Base-by-base conservation (phyloP, 768 basidiomycete genomes). In the Mycena indigotica region DNA sequence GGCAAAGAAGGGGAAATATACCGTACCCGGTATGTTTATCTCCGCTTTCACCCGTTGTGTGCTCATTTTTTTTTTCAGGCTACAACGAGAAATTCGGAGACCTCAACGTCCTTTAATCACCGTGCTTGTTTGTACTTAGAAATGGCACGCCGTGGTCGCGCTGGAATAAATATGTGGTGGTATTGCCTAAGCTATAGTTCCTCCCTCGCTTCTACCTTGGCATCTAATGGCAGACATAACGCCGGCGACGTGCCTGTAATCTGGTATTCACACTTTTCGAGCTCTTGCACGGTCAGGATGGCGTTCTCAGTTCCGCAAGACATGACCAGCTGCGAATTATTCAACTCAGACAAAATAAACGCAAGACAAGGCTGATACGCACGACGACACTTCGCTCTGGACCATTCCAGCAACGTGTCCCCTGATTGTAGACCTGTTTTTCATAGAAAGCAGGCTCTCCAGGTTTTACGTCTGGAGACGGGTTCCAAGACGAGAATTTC, bases 21-120 rank as follows among this genome's bases (percentile, higher is more conserved):
- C 89, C 68, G 95, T 98, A 57, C 96, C 96, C 68, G 95, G 95
- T 88, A 70, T 53, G 80, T 68, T 4, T 23, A 1, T 28, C 28
- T 30, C 46, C 29, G 55, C 8, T n/a, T 39, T 30, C 39, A 53
- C 45, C 3, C 16, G 15, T 4, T 24, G 30, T 3, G 21, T n/a
- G 28, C 38, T 48, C 41, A 52, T 57, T 41, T 41, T 45, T 48
- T 24, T 38, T 19, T 51, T 29, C 66, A 90, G 88, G 90, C 32
- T 92, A 92, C 85, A 88, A 91, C 82, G 94, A 96, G 84, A 95
- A 95, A 80, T 96, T 95, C 73, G 94, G 94, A 70, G 93, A 96
- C 73, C 85, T 95, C 74, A 89, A 91, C 60, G 80, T 95, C 71
- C 86, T 95, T 86, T 95, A 91, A 80, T 73, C 66, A 45, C 62